Evolutionary conservation across 163 green algal genomes (phyloP).

Genomic region (Scenedesmus sp.): DNA sequence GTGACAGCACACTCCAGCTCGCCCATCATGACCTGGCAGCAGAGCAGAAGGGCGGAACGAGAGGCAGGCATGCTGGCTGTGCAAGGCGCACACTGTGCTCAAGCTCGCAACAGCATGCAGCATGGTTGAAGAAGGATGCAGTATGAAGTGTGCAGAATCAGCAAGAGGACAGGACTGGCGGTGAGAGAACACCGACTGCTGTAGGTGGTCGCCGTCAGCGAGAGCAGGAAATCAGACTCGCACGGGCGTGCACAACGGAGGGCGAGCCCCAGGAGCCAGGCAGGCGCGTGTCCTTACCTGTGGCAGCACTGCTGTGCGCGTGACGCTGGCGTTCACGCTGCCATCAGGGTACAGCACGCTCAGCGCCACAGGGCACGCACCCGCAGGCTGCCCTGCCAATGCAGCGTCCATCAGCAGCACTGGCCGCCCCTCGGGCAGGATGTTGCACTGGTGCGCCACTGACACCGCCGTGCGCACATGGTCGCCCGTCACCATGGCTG

Average conservation of each 20-base stretch:
- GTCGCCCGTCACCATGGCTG: constrained; percentile 81
- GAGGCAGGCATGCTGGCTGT: background rate
- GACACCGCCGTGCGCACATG: constrained; percentile 75
- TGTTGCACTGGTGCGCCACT: constrained; percentile 73
- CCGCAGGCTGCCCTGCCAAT: background rate
- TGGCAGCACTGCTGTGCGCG: constrained; percentile 18
- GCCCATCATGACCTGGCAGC: constrained; percentile 54
- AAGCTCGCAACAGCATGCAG: too few relatives aligned
- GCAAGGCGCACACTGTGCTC: background rate
- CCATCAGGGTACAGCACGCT: constrained; percentile 60
- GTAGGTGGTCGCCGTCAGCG: too few relatives aligned
- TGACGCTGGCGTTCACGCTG: constrained; percentile 25
- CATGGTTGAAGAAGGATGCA: too few relatives aligned
- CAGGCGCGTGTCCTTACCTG: background rate
- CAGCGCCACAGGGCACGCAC: constrained; percentile 25
- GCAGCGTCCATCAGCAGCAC: constrained; percentile 66
- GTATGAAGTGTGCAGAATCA: too few relatives aligned
- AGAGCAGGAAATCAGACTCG: too few relatives aligned
- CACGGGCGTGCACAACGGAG: too few relatives aligned
- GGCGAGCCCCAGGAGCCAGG: too few relatives aligned
- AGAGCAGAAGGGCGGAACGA: background rate
- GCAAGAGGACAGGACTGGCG: too few relatives aligned
- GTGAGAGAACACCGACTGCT: background rate
- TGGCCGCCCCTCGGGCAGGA: constrained; percentile 64
- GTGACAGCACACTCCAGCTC: constrained; percentile 76